A percentile compares a stretch with the other conserved stretches of the same genome.
Conservation (phyloP, 2,329 filamentous ascomycete species). For the Cryphonectria naterciae region DNA sequence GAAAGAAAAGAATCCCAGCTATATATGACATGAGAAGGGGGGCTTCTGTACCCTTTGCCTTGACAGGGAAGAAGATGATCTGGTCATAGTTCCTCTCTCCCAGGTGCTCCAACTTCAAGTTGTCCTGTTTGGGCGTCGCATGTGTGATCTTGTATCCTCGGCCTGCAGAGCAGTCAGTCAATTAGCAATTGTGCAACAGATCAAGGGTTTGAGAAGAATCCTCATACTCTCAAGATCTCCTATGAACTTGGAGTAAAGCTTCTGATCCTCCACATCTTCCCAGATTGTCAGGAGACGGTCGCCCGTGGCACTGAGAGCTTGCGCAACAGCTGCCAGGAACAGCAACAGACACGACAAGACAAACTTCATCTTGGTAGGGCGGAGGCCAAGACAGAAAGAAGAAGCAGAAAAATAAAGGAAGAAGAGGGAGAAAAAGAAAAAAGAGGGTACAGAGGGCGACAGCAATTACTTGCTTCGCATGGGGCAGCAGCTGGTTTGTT, state of each 20-base stretch:
- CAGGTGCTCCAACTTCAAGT: conserved; percentile 78
- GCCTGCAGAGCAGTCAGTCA: conserved; percentile 52
- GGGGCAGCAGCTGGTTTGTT: conserved; percentile 22
- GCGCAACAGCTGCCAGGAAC: conserved; percentile 66
- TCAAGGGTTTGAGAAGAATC: neutral
- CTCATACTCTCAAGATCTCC: conserved; percentile 69
- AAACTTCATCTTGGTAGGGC: conserved; percentile 68
- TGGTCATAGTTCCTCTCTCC: conserved; percentile 92
- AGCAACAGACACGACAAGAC: conserved; percentile 71
- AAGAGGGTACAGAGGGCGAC: conserved; percentile 19
- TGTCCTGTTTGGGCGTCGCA: conserved; percentile 80
- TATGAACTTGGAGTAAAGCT: conserved; percentile 80
- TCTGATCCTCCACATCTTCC: conserved; percentile 81
- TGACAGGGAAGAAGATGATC: conserved; percentile 83
- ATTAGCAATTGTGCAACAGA: conserved; percentile 31
- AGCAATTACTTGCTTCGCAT: conserved; percentile 29
- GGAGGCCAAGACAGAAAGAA: conserved; percentile 1
- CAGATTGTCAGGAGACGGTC: conserved; percentile 82
- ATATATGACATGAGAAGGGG: neutral
- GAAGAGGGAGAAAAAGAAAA: conserved; percentile 31
- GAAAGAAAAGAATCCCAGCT: neutral
- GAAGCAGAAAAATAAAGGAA: conserved; percentile 21
- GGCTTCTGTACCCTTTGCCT: conserved; percentile 74
- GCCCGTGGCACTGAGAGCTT: conserved; percentile 79
- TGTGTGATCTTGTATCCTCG: conserved; percentile 82